phyloP scores from a whole-genome alignment of 306 rosid species.

The Datisca glomerata region DNA sequence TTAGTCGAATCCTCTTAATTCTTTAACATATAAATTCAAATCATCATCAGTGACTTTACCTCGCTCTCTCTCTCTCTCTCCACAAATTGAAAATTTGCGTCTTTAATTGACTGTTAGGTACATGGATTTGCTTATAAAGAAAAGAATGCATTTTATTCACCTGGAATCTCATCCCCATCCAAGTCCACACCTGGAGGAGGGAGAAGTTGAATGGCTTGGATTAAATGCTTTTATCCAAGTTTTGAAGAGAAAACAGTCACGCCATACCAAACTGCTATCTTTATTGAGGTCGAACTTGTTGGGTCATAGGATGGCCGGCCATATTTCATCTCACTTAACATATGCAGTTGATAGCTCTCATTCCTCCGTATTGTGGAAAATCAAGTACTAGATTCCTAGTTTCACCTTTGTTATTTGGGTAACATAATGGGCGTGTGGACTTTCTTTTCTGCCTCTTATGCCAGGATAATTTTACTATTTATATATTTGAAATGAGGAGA shows the following conservation, averaged over 20 bases:
- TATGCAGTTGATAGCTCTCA: conserved; percentile 54
- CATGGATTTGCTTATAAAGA: conserved; percentile 52
- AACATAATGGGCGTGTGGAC: too few relatives aligned
- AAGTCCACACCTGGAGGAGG: conserved; percentile 33
- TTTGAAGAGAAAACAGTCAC: conserved; percentile 53
- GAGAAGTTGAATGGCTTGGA: conserved; percentile 85
- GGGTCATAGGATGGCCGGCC: conserved; percentile 23
- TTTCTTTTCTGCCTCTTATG: too few relatives aligned
- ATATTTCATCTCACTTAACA: conserved; percentile 30
- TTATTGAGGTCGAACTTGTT: conserved; percentile 30
- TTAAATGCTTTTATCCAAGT: conserved; percentile 60
- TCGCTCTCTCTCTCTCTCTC: too few relatives aligned
- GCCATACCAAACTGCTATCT: conserved; percentile 42
- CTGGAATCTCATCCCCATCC: conserved; percentile 29
- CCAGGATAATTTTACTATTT: too few relatives aligned
- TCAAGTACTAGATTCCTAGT: conserved; percentile 36
- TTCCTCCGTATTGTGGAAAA: conserved; percentile 64
- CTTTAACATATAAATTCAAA: too few relatives aligned
- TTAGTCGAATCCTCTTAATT: too few relatives aligned
- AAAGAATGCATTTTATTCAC: conserved; percentile 33
- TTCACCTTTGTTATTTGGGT: too few relatives aligned
- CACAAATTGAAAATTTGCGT: too few relatives aligned
- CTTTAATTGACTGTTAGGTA: too few relatives aligned
- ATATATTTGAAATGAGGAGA: too few relatives aligned
- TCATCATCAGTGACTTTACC: too few relatives aligned